Percentiles rank a stretch among this genome's conserved stretches.
These are phyloP conservation scores for Daphne laureola DNA, from an alignment of 441 rosid species.

Conservation along the genomic window DNA sequence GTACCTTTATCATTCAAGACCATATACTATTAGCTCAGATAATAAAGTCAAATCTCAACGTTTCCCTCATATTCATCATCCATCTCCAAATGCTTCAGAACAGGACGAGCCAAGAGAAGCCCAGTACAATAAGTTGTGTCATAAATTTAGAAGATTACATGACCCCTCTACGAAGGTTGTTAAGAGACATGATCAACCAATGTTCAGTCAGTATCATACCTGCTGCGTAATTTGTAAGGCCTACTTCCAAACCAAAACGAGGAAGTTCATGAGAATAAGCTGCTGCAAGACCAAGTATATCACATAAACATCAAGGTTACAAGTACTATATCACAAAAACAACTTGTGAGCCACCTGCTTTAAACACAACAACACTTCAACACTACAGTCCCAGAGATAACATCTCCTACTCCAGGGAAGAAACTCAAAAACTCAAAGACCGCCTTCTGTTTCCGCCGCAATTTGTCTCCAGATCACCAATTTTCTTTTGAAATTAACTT, in stretches of 20 bases:
- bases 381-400: too few relatives aligned
- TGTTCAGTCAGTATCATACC: conserved; percentile 24
- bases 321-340: too few relatives aligned
- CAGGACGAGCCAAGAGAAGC: conserved; percentile 74
- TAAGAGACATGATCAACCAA: neutral
- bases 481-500: too few relatives aligned
- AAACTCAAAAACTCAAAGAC: too few relatives aligned
- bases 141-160: neutral
- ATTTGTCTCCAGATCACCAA: too few relatives aligned
- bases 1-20: neutral
- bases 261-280: conserved; percentile 76
- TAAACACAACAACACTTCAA: too few relatives aligned
- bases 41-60: conserved; percentile 38
- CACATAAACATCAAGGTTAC: too few relatives aligned
- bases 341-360: too few relatives aligned
- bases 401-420: too few relatives aligned
- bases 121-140: conserved; percentile 72
- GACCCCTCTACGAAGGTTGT: neutral
- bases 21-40: neutral
- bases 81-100: conserved; percentile 58
- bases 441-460: too few relatives aligned
- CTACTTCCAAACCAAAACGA: conserved; percentile 59
- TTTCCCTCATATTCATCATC: conserved; percentile 66
- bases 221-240: conserved; percentile 77
- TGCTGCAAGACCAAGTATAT: conserved; percentile 60